Evolutionary conservation across 2,329 filamentous ascomycete species (phyloP).

Genomic region (Ceratocystis diversiconidia): DNA sequence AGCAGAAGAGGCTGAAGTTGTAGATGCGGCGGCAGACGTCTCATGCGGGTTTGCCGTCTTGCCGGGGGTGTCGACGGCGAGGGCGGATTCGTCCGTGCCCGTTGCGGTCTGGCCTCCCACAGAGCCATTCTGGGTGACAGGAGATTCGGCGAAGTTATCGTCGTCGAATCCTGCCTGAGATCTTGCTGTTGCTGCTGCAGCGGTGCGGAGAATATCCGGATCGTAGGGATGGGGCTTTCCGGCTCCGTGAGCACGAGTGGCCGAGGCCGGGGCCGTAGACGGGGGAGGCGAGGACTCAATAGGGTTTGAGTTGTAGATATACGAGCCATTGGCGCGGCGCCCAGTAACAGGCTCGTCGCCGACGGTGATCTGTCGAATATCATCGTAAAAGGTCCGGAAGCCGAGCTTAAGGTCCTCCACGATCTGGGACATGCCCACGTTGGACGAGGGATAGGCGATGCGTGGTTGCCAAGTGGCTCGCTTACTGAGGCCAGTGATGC

Average conservation of each 20-base stretch:
- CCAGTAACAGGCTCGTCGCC: conserved; percentile 75
- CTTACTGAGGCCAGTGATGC: conserved; percentile 32
- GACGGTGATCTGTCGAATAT: conserved; percentile 86
- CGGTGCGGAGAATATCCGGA: conserved; percentile 34
- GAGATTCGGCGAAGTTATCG: conserved; percentile 17
- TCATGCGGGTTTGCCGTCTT: conserved; percentile 2
- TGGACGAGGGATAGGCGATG: conserved; percentile 27
- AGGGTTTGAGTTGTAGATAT: conserved; percentile 14
- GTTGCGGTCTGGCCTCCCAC: background rate
- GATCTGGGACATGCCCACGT: conserved; percentile 52
- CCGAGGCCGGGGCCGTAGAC: background rate
- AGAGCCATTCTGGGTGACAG: conserved; percentile 14
- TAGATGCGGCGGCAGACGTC: conserved; percentile 9
- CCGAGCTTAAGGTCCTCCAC: conserved; percentile 81
- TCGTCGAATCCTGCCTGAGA: conserved; percentile 26
- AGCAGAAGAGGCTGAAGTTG: conserved; percentile 15
- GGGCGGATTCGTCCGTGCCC: background rate
- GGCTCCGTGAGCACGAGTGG: conserved; percentile 15
- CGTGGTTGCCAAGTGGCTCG: conserved; percentile 47
- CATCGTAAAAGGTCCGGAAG: conserved; percentile 87
- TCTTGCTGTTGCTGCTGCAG: conserved; percentile 27
- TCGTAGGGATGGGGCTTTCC: conserved; percentile 23
- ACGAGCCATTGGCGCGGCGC: conserved; percentile 20
- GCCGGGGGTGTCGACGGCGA: background rate
- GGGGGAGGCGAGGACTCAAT: conserved; percentile 3